Evolutionary conservation across 306 rosid species (phyloP), one percentile per base, ranked within the genome.

Genomic region (Trichosanthes truncata): DNA sequence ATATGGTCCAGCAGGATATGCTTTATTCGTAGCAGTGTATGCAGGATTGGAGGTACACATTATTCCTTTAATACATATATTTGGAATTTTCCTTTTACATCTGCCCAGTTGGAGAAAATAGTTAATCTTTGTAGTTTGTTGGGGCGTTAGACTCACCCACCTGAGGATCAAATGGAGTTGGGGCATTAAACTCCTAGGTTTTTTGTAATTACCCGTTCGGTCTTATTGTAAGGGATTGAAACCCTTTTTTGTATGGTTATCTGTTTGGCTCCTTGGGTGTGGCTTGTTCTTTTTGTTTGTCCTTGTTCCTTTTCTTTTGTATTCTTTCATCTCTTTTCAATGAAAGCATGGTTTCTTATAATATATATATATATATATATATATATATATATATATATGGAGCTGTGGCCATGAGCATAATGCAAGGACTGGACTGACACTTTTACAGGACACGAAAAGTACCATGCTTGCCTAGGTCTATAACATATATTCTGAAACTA

Each of bases 1-100:
- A 82, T 96, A 96, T 86, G 99, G 99, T 78, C 91, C 96, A 10
- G 92, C 91, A 80, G 99, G 99, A 60, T 96, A 96, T 81, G 99
- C 99, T 23, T 78, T 96, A 68, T 96, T 96, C 53, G 89, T 96
- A 20, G 97, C 97, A 1, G 99, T 87, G 81, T 96, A 93, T 90
- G 99, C 98, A 35, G 99, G 97, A 86, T 77, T 96, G 83, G 99
- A 96, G 87, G 98, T 95, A 87, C 40, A 83, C 46, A 67, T 65
- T 53, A 68, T 77, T 76, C 38, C 41, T 61, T 82, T 62, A 68
- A 62, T 81, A 62, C n/a, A 31, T 78, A 29, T 52, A 9, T 62
- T 25, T 25, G 78, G 53, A 74, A 17, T 51, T 29, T 49, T 3
- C 29, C 45, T 74, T 74, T 10, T 36, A 20, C 29, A 20, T 66